Evolutionary conservation across 2,329 filamentous ascomycete species (phyloP).

Genomic region (Fusarium ambrosium): DNA sequence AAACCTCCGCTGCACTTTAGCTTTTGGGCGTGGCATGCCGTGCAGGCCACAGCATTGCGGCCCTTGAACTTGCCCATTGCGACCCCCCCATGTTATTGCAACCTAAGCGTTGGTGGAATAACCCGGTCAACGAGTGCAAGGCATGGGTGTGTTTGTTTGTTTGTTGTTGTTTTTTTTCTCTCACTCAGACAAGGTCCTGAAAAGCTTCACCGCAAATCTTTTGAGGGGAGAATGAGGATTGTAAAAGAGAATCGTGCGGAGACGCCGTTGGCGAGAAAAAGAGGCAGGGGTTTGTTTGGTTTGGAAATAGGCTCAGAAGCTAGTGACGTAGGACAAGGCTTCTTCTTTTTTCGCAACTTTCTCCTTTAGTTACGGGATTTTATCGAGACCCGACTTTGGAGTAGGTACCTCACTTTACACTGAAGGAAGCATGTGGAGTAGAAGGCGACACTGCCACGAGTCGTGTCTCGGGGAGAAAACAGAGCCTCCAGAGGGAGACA

Average conservation of each 20-base stretch:
- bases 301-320: constrained; percentile 1
- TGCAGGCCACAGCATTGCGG: constrained; percentile 20
- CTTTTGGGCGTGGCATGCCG: constrained; percentile 25
- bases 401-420: neutral
- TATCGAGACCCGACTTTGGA: constrained; percentile 4
- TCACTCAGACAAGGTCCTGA: neutral
- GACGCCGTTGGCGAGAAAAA: neutral
- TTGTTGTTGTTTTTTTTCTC: neutral
- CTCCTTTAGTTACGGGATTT: neutral
- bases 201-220: neutral
- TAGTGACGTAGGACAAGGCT: constrained; percentile 2
- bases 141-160: neutral
- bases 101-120: neutral
- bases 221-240: neutral
- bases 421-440: neutral
- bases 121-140: neutral
- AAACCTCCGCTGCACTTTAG: constrained; percentile 27
- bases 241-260: neutral
- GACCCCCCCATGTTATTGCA: constrained; percentile 15
- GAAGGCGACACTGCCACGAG: neutral
- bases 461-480: constrained; percentile 17
- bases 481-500: constrained; percentile 24
- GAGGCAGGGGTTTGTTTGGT: neutral
- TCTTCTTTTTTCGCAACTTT: neutral
- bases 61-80: constrained; percentile 24